These are phyloP conservation scores for Arabis alpina DNA, from an alignment of 345 rosid genomes.

Conservation along the genomic window DNA sequence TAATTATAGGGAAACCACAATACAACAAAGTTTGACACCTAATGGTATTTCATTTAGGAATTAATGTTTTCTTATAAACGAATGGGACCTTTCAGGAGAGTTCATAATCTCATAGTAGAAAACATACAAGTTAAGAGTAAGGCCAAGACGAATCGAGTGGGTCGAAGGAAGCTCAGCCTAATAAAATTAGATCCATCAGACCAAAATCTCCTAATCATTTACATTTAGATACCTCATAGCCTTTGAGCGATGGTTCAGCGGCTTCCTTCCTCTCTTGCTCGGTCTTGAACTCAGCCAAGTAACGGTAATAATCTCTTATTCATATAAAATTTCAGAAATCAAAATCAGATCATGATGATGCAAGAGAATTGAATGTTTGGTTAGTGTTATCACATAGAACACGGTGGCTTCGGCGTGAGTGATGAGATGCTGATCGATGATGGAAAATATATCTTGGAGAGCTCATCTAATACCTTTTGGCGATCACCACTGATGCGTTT, in stretches of 20 bases:
- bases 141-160: constrained; percentile 97
- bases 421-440: constrained; percentile 84
- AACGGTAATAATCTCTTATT: constrained; percentile 94
- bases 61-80: background rate
- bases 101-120: constrained; percentile 99
- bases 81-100: constrained; percentile 87
- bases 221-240: constrained; percentile 77
- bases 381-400: constrained; percentile 73
- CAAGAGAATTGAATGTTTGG: no score
- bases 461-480: constrained; percentile 94
- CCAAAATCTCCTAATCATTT: background rate
- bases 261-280: constrained; percentile 93
- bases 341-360: no score
- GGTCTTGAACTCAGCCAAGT: constrained; percentile 93
- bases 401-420: constrained; percentile 97
- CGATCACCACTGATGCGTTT: constrained; percentile 78
- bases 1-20: constrained; percentile 16
- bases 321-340: no score
- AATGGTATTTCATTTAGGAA: background rate
- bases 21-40: constrained; percentile 23
- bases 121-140: constrained; percentile 98
- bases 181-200: constrained; percentile 7
- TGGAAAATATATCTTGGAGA: constrained; percentile 77
- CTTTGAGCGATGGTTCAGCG: constrained; percentile 86
- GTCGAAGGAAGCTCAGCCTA: constrained; percentile 96